phyloP scores from a whole-genome alignment of 139 green algal species.

The Coccomyxa sp. region DNA sequence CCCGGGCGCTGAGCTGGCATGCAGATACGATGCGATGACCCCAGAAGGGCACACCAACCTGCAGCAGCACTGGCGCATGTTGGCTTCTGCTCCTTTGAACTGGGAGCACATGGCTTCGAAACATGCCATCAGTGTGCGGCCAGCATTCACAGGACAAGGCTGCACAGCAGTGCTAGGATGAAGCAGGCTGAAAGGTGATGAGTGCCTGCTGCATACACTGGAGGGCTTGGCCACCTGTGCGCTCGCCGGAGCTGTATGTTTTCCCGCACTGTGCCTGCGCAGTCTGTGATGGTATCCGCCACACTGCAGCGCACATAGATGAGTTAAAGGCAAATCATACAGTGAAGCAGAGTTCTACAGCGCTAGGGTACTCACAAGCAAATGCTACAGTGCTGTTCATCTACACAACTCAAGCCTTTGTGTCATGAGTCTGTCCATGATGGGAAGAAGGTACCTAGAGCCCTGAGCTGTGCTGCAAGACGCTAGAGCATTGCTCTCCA shows the following conservation, averaged over 20 bases:
- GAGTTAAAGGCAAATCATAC: neutral
- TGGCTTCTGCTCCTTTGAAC: neutral
- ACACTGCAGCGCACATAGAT: constrained; percentile 21
- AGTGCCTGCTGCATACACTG: too few relatives aligned
- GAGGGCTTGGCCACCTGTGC: constrained; percentile 15
- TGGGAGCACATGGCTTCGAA: neutral
- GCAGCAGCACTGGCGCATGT: neutral
- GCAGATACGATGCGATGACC: constrained; percentile 62
- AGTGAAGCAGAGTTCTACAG: too few relatives aligned
- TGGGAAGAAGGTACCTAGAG: too few relatives aligned
- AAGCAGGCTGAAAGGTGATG: too few relatives aligned
- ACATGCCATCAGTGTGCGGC: neutral
- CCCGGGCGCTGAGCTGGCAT: constrained; percentile 37
- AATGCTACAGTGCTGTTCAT: too few relatives aligned
- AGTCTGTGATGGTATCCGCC: constrained; percentile 44
- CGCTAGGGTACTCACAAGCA: too few relatives aligned
- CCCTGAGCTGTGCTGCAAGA: too few relatives aligned
- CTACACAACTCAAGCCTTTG: too few relatives aligned
- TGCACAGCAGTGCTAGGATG: neutral
- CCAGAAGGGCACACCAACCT: constrained; percentile 15
- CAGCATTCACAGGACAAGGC: neutral
- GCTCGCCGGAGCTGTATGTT: constrained; percentile 76
- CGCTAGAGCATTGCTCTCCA: too few relatives aligned
- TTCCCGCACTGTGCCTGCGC: constrained; percentile 70
- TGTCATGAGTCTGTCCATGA: too few relatives aligned